Evolutionary conservation across 371 early-diverging fungal genomes (phyloP), one percentile per base, ranked within the genome.

Genomic region (Saksenaea vasiformis): DNA sequence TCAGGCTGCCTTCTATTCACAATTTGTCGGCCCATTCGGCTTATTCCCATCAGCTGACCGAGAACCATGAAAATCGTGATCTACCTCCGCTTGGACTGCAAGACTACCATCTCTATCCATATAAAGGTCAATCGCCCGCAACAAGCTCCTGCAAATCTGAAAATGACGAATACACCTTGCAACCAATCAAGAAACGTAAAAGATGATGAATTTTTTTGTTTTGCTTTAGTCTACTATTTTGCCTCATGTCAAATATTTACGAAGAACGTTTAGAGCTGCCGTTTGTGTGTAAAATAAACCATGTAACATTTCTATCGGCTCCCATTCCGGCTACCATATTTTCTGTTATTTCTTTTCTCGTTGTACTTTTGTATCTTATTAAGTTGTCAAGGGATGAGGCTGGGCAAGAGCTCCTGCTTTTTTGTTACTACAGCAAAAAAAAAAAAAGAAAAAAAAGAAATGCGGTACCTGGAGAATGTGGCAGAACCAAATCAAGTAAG

Each of bases 1-100:
- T 62, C 57, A 61, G 73, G 34, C 61, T 76, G 5, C 79, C 76
- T 58, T 76, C 76, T 13, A 76, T 76, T 51, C 76, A 68, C 35
- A 69, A 70, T 56, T 65, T 79, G 14, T 69, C 79, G 53, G 67
- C 71, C 13, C 58, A 54, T 56, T 65, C 70, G 56, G 60, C 68
- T 37, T 64, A 65, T 43, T 53, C 62, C 70, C 62, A 60, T 62
- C 62, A 65, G 36, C 60, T 64, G 59, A 26, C 64, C n/a, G 55
- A 34, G 5, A 26, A 65, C 37, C 61, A 66, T 44, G 60, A 68
- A 31, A 51, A 58, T 19, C 68, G 57, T 41, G 62, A 68, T 39
- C 51, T 74, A 15, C 74, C 74, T 53, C 71, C 69, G 22, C 57
- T 74, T 10, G 68, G 51, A 38, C 51, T 68, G 10, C 68, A 70